Conservation (phyloP, 2,329 filamentous ascomycete species). For the Phaeosphaeria sp. region DNA sequence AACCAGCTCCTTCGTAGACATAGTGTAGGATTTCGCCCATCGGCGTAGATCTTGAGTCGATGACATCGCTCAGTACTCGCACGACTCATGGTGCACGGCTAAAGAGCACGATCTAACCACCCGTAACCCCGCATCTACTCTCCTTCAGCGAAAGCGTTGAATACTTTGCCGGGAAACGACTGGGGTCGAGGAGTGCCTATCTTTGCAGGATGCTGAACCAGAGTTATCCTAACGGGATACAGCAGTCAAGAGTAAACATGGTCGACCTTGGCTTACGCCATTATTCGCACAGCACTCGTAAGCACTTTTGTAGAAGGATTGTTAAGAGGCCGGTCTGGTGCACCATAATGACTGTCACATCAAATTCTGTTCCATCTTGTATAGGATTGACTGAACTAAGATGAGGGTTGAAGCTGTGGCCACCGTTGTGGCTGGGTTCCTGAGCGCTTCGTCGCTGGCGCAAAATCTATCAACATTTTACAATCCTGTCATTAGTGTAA, state of each 20-base stretch:
- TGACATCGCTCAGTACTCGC: neutral
- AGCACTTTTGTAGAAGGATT: neutral
- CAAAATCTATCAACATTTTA: neutral
- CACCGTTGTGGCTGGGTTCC: neutral
- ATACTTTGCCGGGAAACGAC: neutral
- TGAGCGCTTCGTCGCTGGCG: neutral
- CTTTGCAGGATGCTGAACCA: neutral
- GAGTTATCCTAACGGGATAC: neutral
- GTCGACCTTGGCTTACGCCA: neutral
- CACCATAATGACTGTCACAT: neutral
- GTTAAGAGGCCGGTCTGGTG: neutral
- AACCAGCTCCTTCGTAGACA: neutral
- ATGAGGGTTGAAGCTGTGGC: neutral
- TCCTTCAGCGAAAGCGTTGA: neutral
- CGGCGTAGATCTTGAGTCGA: neutral
- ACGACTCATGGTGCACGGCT: neutral
- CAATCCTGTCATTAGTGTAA: neutral
- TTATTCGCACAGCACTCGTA: neutral
- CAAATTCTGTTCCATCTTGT: neutral
- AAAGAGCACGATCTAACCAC: neutral
- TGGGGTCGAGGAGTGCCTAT: neutral
- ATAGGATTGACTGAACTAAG: neutral
- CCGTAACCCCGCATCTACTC: neutral
- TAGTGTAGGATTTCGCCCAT: neutral
- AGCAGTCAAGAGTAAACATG: neutral